phyloP scores from a whole-genome alignment of 129 eudicot species.

The Artemisia argyi region DNA sequence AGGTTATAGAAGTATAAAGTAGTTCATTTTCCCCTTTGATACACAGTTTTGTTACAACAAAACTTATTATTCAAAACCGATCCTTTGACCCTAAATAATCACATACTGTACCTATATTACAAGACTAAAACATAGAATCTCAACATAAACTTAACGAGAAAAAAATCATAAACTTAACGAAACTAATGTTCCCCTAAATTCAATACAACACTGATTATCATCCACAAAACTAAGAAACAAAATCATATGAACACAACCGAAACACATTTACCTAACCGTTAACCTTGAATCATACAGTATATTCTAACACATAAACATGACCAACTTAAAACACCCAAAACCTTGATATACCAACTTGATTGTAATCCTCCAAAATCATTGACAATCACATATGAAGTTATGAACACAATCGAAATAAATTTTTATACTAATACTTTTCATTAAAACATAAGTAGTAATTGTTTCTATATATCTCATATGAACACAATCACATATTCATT shows the following conservation, averaged over 20 bases:
- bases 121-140: too few species aligned
- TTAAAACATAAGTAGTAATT: background rate
- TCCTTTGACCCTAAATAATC: background rate
- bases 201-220: constrained; percentile 9
- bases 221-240: constrained; percentile 24
- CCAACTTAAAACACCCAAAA: constrained; percentile 13
- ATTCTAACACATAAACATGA: background rate
- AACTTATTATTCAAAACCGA: background rate
- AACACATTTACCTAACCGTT: background rate
- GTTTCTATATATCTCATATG: background rate
- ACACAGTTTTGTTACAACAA: background rate
- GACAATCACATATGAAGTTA: constrained; percentile 10
- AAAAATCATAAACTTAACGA: background rate
- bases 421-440: background rate
- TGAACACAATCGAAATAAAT: constrained; percentile 10
- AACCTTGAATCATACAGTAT: background rate
- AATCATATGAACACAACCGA: constrained; percentile 18
- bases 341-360: background rate
- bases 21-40: too few species aligned
- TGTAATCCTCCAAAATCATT: constrained; percentile 10
- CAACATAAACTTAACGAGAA: background rate
- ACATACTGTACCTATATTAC: background rate
- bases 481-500: too few species aligned
- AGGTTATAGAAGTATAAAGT: too few species aligned
- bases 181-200: constrained; percentile 10